Evolutionary conservation across 495 filamentous ascomycete species (phyloP).

Genomic region (Neurospora sp.): DNA sequence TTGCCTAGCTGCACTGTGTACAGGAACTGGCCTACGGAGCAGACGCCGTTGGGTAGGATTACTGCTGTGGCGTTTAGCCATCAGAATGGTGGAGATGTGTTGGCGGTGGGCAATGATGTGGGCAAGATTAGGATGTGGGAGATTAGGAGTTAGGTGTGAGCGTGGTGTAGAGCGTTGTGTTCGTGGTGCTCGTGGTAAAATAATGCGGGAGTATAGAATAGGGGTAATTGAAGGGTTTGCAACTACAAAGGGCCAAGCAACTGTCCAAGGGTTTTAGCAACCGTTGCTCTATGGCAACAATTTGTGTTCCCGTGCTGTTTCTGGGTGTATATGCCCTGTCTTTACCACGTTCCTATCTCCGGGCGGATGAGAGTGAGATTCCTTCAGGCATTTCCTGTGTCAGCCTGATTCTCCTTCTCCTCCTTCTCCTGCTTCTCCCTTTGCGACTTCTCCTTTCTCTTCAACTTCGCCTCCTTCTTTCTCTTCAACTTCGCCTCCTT

Average conservation of each 20-base stretch:
- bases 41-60: conserved; percentile 80
- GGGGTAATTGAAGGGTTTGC: not conserved
- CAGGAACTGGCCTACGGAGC: conserved; percentile 88
- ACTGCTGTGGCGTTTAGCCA: conserved; percentile 69
- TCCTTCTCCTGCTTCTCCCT: too few relatives aligned
- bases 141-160: conserved; percentile 39
- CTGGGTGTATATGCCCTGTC: not conserved
- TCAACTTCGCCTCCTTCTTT: too few relatives aligned
- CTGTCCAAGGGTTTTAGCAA: not conserved
- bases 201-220: not conserved
- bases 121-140: conserved; percentile 85
- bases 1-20: conserved; percentile 88
- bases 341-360: not conserved
- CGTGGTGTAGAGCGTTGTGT: not conserved
- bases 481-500: too few relatives aligned
- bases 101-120: conserved; percentile 78
- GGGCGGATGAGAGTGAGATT: not conserved
- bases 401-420: too few relatives aligned
- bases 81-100: conserved; percentile 42
- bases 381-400: not conserved
- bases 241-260: not conserved
- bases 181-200: not conserved
- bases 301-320: rapidly evolving
- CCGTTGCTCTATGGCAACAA: rapidly evolving
- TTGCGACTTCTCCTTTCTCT: too few relatives aligned